phyloP scores from a whole-genome alignment of 1,284 basidiomycete genomes.

The Inonotus hispidus region DNA sequence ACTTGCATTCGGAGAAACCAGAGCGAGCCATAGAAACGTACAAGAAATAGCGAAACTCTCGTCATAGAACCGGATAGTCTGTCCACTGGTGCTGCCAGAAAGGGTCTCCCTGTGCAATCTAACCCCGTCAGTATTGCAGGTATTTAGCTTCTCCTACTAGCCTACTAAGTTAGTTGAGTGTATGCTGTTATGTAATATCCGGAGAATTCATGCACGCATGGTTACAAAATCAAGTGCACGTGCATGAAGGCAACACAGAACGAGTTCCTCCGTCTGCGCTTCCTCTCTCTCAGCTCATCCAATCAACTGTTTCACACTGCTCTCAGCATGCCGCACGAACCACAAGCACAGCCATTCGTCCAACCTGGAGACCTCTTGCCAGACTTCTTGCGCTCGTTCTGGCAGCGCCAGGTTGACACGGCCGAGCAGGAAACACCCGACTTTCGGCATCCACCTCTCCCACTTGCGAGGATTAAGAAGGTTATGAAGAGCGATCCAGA shows the following conservation, averaged over 20 bases:
- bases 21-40: neutral
- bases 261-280: neutral
- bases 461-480: slow-evolving; percentile 91
- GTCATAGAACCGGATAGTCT: too few species aligned
- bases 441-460: slow-evolving; percentile 81
- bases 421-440: slow-evolving; percentile 81
- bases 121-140: too few species aligned
- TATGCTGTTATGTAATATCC: too few species aligned
- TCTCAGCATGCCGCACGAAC: slow-evolving; percentile 9
- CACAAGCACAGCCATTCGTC: slow-evolving; percentile 39
- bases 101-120: too few species aligned
- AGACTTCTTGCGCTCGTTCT: slow-evolving; percentile 75
- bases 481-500: slow-evolving; percentile 98
- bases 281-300: neutral
- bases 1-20: too few species aligned
- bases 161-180: too few species aligned
- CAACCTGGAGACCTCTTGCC: slow-evolving; percentile 72
- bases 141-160: too few species aligned
- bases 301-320: neutral
- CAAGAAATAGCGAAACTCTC: neutral
- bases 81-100: too few species aligned
- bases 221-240: too few species aligned
- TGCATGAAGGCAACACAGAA: too few species aligned
- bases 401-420: slow-evolving; percentile 75
- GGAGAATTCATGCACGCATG: too few species aligned